These are phyloP conservation scores for Fusarium praegraminearum DNA, from an alignment of 2,329 filamentous ascomycete species.

Conservation along the genomic window DNA sequence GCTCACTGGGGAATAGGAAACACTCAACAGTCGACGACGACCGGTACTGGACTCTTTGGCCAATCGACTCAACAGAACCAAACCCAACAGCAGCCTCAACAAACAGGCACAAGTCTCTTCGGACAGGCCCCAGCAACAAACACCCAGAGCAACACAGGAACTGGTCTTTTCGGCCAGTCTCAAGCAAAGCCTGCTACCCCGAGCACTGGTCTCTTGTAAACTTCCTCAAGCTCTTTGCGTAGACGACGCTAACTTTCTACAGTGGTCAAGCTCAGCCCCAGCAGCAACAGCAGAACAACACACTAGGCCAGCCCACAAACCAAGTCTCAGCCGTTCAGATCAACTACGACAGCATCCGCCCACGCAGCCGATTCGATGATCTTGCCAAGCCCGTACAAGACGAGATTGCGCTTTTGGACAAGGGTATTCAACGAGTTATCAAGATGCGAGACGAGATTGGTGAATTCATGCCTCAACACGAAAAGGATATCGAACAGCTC, in stretches of 20 bases:
- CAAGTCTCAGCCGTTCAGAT: slow-evolving; percentile 80
- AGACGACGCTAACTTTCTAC: slow-evolving; percentile 32
- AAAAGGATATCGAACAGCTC: slow-evolving; percentile 60
- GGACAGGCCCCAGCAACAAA: slow-evolving; percentile 40
- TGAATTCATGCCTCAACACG: slow-evolving; percentile 71
- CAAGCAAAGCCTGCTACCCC: slow-evolving; percentile 51
- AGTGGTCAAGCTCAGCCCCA: slow-evolving; percentile 51
- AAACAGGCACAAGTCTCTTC: slow-evolving; percentile 49
- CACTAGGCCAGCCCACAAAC: slow-evolving; percentile 55
- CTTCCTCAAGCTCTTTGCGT: neutral
- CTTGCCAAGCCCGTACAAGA: slow-evolving; percentile 84
- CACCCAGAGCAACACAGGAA: slow-evolving; percentile 43
- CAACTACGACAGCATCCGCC: slow-evolving; percentile 80
- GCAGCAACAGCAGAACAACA: slow-evolving; percentile 46
- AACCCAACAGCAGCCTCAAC: slow-evolving; percentile 41
- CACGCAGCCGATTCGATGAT: slow-evolving; percentile 92
- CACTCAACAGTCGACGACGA: slow-evolving; percentile 23
- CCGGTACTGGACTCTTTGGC: slow-evolving; percentile 47
- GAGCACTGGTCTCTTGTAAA: slow-evolving; percentile 51
- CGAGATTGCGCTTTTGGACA: slow-evolving; percentile 82
- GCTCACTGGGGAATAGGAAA: slow-evolving; percentile 42
- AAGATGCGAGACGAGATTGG: slow-evolving; percentile 81
- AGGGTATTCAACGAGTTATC: slow-evolving; percentile 83
- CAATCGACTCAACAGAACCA: slow-evolving; percentile 39
- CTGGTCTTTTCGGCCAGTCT: slow-evolving; percentile 53